Evolutionary conservation across 441 rosid species (phyloP).

Genomic region (Eruca vesicaria): DNA sequence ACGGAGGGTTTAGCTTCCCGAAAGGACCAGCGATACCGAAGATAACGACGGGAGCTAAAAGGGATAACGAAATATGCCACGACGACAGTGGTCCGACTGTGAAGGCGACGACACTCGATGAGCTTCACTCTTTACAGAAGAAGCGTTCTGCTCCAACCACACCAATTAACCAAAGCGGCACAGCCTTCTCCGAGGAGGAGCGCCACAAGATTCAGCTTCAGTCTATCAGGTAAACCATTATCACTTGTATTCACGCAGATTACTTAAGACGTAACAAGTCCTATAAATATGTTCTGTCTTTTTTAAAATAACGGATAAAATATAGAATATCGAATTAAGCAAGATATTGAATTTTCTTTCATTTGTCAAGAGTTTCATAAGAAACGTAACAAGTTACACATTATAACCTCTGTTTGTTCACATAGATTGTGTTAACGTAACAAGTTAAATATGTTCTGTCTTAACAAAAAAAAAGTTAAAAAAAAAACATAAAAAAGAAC

Average conservation of each 20-base stretch:
- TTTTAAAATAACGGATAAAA: background rate
- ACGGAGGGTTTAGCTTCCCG: constrained; percentile 40
- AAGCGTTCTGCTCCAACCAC: constrained; percentile 77
- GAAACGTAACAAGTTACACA: too few relatives aligned
- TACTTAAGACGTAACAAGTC: background rate
- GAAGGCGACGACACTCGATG: constrained; percentile 70
- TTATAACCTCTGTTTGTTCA: too few relatives aligned
- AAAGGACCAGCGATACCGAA: constrained; percentile 49
- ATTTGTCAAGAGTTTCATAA: background rate
- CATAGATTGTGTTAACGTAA: too few relatives aligned
- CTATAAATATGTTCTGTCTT: background rate
- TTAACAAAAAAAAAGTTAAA: too few relatives aligned
- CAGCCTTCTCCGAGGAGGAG: constrained; percentile 58
- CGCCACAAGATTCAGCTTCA: constrained; percentile 79
- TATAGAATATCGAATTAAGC: background rate
- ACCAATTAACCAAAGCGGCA: constrained; percentile 47
- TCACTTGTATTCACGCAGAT: background rate
- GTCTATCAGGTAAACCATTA: constrained; percentile 59
- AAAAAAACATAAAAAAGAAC: too few relatives aligned
- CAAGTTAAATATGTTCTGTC: too few relatives aligned
- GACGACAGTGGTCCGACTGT: constrained; percentile 71
- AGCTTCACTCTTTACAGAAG: constrained; percentile 77
- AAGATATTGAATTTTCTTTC: constrained; percentile 19
- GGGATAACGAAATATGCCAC: constrained; percentile 49
- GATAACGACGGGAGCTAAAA: constrained; percentile 55